Percentiles rank a stretch among this genome's conserved stretches.
These are phyloP conservation scores for Arthonia radiata DNA, from an alignment of 495 filamentous ascomycete genomes.

Conservation along the genomic window DNA sequence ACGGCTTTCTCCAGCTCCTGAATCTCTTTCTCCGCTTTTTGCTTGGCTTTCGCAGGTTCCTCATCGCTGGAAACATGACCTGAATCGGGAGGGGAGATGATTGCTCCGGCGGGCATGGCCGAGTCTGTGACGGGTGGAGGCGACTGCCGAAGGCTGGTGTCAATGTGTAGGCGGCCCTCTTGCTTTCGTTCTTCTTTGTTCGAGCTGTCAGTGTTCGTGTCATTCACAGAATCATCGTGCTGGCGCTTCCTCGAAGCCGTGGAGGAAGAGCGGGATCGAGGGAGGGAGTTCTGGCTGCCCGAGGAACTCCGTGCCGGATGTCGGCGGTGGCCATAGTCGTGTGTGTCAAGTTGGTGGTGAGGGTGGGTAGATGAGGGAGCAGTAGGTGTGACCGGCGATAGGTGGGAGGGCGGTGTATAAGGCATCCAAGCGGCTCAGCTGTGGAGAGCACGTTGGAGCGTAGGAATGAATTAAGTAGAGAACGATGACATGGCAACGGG, in stretches of 20 bases:
- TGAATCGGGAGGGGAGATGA: slow-evolving; percentile 78
- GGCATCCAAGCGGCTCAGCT: too few species aligned
- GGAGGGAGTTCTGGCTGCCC: too few species aligned
- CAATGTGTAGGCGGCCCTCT: slow-evolving; percentile 1
- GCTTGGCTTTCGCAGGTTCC: slow-evolving; percentile 33
- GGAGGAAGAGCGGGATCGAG: slow-evolving; percentile 50
- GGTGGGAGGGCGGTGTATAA: slow-evolving; percentile 72
- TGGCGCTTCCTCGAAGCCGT: slow-evolving; percentile 20
- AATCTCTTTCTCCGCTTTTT: slow-evolving; percentile 31
- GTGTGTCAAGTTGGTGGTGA: slow-evolving; percentile 22
- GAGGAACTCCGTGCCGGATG: too few species aligned
- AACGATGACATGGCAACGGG: too few species aligned
- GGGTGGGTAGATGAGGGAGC: slow-evolving; percentile 22
- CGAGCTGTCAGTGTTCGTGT: slow-evolving; percentile 17
- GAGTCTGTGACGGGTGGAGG: slow-evolving; percentile 50
- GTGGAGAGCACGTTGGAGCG: too few species aligned
- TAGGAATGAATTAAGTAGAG: too few species aligned
- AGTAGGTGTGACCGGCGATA: slow-evolving; percentile 50
- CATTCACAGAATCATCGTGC: slow-evolving; percentile 21
- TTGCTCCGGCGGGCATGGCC: slow-evolving; percentile 49
- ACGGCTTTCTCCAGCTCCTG: slow-evolving; percentile 68
- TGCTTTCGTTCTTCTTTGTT: not conserved
- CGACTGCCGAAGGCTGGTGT: slow-evolving; percentile 39
- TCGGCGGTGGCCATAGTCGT: too few species aligned
- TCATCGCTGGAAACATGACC: slow-evolving; percentile 57